Conservation (phyloP, 306 rosid genomes). For the Sophora flavescens region DNA sequence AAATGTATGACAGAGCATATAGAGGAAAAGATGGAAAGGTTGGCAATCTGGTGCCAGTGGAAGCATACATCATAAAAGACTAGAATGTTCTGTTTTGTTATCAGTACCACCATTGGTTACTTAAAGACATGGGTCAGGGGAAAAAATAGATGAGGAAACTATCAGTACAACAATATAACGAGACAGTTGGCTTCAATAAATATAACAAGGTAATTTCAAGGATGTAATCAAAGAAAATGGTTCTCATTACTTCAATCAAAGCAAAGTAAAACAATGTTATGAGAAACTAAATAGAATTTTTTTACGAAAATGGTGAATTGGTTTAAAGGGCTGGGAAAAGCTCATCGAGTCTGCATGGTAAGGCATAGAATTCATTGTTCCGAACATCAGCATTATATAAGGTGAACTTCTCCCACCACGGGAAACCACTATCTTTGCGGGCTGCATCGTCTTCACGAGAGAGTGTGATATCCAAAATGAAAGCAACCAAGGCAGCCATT, state of each 20-base stretch:
- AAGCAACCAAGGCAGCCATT: slow-evolving; percentile 73
- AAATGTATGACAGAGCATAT: neutral
- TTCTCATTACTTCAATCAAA: slow-evolving; percentile 14
- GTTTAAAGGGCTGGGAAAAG: slow-evolving; percentile 59
- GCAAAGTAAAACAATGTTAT: neutral
- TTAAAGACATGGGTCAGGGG: neutral
- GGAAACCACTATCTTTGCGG: slow-evolving; percentile 63
- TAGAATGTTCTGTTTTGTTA: neutral
- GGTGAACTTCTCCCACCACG: slow-evolving; percentile 83
- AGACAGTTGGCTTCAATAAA: too few relatives aligned
- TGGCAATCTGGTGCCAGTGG: neutral
- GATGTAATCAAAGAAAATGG: neutral
- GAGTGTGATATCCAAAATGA: slow-evolving; percentile 68
- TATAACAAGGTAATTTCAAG: too few relatives aligned
- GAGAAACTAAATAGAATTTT: neutral
- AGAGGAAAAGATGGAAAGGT: neutral
- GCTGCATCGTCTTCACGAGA: slow-evolving; percentile 51
- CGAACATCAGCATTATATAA: slow-evolving; percentile 66
- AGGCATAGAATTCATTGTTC: slow-evolving; percentile 73
- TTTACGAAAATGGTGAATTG: neutral
- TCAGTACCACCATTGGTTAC: neutral
- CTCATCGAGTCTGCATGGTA: slow-evolving; percentile 64
- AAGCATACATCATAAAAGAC: neutral
- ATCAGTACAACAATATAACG: too few relatives aligned
- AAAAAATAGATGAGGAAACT: neutral